These are phyloP conservation scores for Thelephora terrestris DNA, from an alignment of 1,284 basidiomycete species.

Conservation along the genomic window DNA sequence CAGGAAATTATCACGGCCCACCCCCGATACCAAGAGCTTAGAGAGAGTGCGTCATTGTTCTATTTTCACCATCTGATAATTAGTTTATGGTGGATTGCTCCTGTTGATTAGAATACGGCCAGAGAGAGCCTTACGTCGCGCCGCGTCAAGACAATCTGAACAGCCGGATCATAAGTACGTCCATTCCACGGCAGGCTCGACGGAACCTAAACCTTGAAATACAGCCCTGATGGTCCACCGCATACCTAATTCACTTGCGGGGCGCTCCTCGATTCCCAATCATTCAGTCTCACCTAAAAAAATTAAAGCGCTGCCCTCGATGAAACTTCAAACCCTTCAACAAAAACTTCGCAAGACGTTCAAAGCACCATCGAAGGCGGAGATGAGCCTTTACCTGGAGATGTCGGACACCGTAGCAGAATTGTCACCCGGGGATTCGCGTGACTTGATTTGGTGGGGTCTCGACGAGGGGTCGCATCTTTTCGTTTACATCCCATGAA, in stretches of 20 bases:
- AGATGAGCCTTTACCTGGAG: conserved; percentile 41
- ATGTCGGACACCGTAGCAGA: conserved; percentile 37
- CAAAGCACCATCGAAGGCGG: conserved; percentile 21
- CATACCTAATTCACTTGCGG: conserved; percentile 14
- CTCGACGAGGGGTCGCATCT: conserved; percentile 51
- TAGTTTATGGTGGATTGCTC: too few species aligned
- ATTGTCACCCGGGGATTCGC: conserved; percentile 35
- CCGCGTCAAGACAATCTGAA: conserved; percentile 43
- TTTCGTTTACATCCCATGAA: conserved; percentile 6
- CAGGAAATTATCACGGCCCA: conserved; percentile 38
- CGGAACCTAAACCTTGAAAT: conserved; percentile 2
- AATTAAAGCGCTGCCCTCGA: conserved; percentile 52
- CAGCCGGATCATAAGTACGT: conserved; percentile 50
- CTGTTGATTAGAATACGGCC: too few species aligned
- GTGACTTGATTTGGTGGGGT: conserved; percentile 61
- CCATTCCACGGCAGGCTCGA: neutral
- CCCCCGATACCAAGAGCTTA: conserved; percentile 55
- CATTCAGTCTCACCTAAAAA: conserved; percentile 17
- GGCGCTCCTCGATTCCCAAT: conserved; percentile 4
- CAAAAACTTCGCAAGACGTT: conserved; percentile 24
- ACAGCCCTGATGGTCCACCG: conserved; percentile 29
- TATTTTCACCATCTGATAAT: neutral
- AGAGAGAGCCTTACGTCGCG: conserved; percentile 10
- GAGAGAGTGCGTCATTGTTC: conserved; percentile 44
- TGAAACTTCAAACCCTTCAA: conserved; percentile 48